Conservation (phyloP, 305 asterid species). For the Petunia hybrid region DNA sequence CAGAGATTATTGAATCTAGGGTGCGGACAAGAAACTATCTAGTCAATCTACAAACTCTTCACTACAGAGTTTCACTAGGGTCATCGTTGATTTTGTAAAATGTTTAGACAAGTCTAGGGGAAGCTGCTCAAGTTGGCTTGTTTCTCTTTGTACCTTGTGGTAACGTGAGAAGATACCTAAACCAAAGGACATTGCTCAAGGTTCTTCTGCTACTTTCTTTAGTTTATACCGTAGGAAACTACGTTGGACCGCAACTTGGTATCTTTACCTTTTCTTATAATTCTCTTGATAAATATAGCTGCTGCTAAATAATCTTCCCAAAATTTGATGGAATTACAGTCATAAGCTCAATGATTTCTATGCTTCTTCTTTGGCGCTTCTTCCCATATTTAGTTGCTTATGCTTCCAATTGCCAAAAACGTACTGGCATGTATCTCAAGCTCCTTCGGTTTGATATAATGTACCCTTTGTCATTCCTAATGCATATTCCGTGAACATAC, state of each 20-base stretch:
- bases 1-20: not conserved
- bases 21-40: not conserved
- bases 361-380: conserved; percentile 1
- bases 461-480: not conserved
- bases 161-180: conserved; percentile 10
- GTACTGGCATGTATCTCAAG: not conserved
- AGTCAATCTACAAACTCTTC: not conserved
- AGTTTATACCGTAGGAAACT: not conserved
- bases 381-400: not conserved
- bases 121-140: not conserved
- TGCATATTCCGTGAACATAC: conserved; percentile 14
- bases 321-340: not conserved
- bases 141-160: not conserved
- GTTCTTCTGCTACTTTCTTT: not conserved
- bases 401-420: not conserved
- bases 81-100: not conserved
- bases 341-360: not conserved
- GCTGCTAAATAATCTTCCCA: not conserved
- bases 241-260: not conserved
- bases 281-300: not conserved
- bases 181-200: not conserved
- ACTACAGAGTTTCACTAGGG: not conserved
- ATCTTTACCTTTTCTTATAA: not conserved
- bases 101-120: not conserved
- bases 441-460: conserved; percentile 2